Evolutionary conservation across 2,329 filamentous ascomycete genomes (phyloP).

Genomic region (Diaporthe longicolla): DNA sequence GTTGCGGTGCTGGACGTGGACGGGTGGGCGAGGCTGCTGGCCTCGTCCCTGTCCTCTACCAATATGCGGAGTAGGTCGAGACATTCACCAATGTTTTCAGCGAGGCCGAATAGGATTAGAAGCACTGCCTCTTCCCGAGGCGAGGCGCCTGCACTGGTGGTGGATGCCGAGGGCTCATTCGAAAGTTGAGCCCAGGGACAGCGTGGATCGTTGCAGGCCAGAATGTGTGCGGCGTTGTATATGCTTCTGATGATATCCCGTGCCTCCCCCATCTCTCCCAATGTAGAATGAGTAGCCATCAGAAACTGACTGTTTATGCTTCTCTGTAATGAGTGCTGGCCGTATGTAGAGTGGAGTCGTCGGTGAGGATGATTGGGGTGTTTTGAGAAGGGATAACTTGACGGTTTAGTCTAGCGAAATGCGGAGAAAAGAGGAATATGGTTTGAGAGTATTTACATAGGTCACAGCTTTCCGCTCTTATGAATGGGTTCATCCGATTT

Average conservation of each 20-base stretch:
- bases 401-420: no score
- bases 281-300: background rate
- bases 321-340: background rate
- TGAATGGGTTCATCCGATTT: background rate
- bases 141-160: no score
- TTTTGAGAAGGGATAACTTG: no score
- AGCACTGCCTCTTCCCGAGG: background rate
- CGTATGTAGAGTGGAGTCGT: background rate
- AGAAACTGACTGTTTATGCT: background rate
- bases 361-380: no score
- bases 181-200: background rate
- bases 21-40: background rate
- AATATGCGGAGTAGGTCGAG: background rate
- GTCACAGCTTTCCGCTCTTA: background rate
- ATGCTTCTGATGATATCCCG: background rate
- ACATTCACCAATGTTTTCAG: slow-evolving; percentile 12
- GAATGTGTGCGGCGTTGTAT: background rate
- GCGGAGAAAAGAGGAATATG: background rate
- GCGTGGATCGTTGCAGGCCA: background rate
- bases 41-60: background rate
- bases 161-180: background rate
- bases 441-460: no score
- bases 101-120: background rate
- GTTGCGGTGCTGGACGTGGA: background rate
- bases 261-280: background rate